Evolutionary conservation across 129 eudicot genomes (phyloP).

Genomic region (Kitagawia praeruptora): DNA sequence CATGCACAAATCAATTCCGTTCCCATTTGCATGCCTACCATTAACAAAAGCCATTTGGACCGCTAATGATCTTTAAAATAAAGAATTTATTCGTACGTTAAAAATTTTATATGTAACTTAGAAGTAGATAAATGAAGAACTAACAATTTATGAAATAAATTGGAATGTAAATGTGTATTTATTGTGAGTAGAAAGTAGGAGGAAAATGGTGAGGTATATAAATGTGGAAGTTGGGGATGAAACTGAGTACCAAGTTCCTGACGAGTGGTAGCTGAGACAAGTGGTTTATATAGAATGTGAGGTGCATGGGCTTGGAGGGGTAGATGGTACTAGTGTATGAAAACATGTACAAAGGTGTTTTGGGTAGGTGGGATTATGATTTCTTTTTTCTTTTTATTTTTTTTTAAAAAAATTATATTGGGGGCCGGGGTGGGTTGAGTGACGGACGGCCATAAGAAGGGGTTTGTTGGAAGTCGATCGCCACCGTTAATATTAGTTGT

Average conservation of each 20-base stretch:
- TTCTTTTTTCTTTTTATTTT: no score
- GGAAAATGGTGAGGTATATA: not conserved
- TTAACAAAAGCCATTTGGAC: slow-evolving; percentile 15
- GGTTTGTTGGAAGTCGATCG: slow-evolving; percentile 49
- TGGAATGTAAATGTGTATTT: not conserved
- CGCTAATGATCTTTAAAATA: not conserved
- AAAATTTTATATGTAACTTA: not conserved
- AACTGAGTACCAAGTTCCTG: not conserved
- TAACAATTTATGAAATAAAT: not conserved
- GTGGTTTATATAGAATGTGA: slow-evolving; percentile 38
- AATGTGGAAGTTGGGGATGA: not conserved
- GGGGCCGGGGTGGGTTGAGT: slow-evolving; percentile 17
- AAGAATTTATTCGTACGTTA: not conserved
- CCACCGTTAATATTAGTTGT: slow-evolving; percentile 15
- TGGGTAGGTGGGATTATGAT: slow-evolving; percentile 24
- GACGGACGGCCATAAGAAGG: slow-evolving; percentile 6
- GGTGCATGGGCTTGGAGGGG: not conserved
- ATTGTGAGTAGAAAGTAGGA: not conserved
- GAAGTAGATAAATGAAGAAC: not conserved
- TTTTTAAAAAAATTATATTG: no score
- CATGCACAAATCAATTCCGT: slow-evolving; percentile 30
- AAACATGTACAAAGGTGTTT: not conserved
- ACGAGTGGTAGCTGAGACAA: slow-evolving; percentile 25
- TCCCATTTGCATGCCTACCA: slow-evolving; percentile 17
- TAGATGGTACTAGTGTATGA: not conserved